phyloP scores from a whole-genome alignment of 805 yeast genomes.

The Yarrowia alimentaria region DNA sequence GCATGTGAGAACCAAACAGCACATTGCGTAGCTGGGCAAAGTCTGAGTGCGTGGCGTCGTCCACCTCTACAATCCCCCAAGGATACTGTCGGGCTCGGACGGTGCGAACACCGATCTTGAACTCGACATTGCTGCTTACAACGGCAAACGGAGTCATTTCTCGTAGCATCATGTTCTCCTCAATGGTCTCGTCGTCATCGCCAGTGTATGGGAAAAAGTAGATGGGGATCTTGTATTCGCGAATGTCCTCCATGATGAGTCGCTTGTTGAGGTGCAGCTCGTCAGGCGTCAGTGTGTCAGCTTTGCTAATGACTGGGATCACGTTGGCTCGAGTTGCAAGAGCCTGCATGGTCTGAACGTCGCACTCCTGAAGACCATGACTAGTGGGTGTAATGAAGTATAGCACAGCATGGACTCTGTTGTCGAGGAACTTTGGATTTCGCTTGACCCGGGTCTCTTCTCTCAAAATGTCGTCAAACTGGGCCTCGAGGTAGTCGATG shows the following conservation, averaged over 20 bases:
- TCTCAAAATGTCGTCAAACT: constrained; percentile 66
- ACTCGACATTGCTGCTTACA: constrained; percentile 49
- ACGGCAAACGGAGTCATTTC: constrained; percentile 62
- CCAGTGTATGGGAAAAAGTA: constrained; percentile 61
- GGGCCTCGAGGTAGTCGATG: constrained; percentile 60
- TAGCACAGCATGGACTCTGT: constrained; percentile 76
- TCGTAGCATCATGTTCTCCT: constrained; percentile 43
- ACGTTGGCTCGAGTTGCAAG: constrained; percentile 79
- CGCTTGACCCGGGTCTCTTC: constrained; percentile 86
- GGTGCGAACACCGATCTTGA: constrained; percentile 42
- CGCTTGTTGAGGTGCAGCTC: constrained; percentile 74
- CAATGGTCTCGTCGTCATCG: constrained; percentile 40
- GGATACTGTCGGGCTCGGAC: constrained; percentile 57
- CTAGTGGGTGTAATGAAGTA: constrained; percentile 66
- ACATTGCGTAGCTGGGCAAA: constrained; percentile 56
- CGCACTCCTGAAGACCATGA: constrained; percentile 60
- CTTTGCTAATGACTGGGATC: constrained; percentile 81
- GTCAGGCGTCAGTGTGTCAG: constrained; percentile 78
- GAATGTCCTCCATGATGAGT: constrained; percentile 73
- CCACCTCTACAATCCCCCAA: constrained; percentile 62
- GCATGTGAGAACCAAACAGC: constrained; percentile 69
- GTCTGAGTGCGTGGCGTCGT: constrained; percentile 43
- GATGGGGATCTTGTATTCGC: constrained; percentile 65
- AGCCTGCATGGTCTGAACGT: constrained; percentile 72
- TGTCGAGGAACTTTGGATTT: constrained; percentile 73